Base-by-base conservation (phyloP, 129 eudicot genomes). In the Sambucus nigra region DNA sequence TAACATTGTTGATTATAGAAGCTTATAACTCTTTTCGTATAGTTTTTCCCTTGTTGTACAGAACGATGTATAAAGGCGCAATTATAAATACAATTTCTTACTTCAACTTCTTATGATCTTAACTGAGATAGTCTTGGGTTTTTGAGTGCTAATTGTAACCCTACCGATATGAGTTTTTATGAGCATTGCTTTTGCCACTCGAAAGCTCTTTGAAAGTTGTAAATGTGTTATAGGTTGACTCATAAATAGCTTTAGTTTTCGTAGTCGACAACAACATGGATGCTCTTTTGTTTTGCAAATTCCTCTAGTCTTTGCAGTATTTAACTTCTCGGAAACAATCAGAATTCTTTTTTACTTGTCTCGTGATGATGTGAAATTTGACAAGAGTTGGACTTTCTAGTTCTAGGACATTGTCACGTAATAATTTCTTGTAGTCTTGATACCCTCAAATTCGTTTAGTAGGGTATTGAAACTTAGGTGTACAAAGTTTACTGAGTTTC, bases 401-500 rank as follows among this genome's bases (percentile, higher is more conserved):
- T 41, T 57, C 14, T 57, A 19, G 35, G 24, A 57, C 26, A 22
- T 48, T 21, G 16, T 22, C 41, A 29, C 7, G 46, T 21, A 33
- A 39, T 33, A 20, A 47, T 29, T 31, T 16, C 16, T 53, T n/a
- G n/a, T 40, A 7, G 3, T n/a, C 53, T 27, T 25, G 59, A 13
- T 39, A 33, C 33, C 14, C 24, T 51, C 39, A 21, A 48, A 17
- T 22, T 17, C 15, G 26, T 23, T 0, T 15, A 42, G 9, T 33
- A 32, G 57, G 49, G 2, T 60, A 22, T 32, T 23, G 23, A 23
- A 48, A n/a, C 17, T 14, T 20, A 48, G 47, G 47, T 47, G 12
- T 44, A 46, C 28, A 16, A 13, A 45, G 68, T 35, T 54, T 24
- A 24, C 25, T 68, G 21, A 52, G 49, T 23, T 41, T 15, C 19